A percentile compares a stretch with the other conserved stretches of the same genome.
Evolutionary conservation across 2,329 filamentous ascomycete genomes (phyloP).

Genomic region (Fusarium veterinarium): DNA sequence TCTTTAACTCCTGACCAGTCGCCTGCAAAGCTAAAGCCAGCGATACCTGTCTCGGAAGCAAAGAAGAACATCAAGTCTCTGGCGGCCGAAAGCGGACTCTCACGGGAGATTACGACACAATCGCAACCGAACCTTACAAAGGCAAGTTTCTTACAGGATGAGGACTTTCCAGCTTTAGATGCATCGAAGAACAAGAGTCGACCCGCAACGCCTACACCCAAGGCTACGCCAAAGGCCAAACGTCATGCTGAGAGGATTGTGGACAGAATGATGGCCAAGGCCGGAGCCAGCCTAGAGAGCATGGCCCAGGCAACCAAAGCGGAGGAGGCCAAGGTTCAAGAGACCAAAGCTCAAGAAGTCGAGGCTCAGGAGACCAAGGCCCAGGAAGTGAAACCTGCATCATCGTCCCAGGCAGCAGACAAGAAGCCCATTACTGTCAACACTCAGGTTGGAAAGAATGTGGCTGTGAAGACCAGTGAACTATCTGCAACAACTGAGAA

Average conservation of each 20-base stretch:
- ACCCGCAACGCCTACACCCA: slow-evolving; percentile 52
- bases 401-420: slow-evolving; percentile 19
- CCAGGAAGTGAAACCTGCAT: slow-evolving; percentile 22
- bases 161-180: slow-evolving; percentile 72
- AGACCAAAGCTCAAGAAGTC: slow-evolving; percentile 30
- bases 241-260: slow-evolving; percentile 47
- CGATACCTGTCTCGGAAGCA: slow-evolving; percentile 46
- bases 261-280: slow-evolving; percentile 42
- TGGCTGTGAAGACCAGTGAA: slow-evolving; percentile 47
- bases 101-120: slow-evolving; percentile 58
- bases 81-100: slow-evolving; percentile 58
- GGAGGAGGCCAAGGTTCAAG: slow-evolving; percentile 28
- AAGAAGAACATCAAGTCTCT: slow-evolving; percentile 60
- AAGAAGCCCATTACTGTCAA: slow-evolving; percentile 57
- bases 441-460: slow-evolving; percentile 59
- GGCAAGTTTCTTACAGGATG: slow-evolving; percentile 61
- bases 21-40: slow-evolving; percentile 46
- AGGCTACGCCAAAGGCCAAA: slow-evolving; percentile 50
- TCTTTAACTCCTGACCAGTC: slow-evolving; percentile 50
- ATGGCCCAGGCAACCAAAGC: slow-evolving; percentile 24
- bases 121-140: slow-evolving; percentile 44
- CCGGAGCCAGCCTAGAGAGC: slow-evolving; percentile 20
- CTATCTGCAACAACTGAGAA: slow-evolving; percentile 48
- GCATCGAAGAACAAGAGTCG: slow-evolving; percentile 52
- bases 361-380: slow-evolving; percentile 29